phyloP scores from a whole-genome alignment of 805 yeast species.

The Tetrapisispora fleetii region DNA sequence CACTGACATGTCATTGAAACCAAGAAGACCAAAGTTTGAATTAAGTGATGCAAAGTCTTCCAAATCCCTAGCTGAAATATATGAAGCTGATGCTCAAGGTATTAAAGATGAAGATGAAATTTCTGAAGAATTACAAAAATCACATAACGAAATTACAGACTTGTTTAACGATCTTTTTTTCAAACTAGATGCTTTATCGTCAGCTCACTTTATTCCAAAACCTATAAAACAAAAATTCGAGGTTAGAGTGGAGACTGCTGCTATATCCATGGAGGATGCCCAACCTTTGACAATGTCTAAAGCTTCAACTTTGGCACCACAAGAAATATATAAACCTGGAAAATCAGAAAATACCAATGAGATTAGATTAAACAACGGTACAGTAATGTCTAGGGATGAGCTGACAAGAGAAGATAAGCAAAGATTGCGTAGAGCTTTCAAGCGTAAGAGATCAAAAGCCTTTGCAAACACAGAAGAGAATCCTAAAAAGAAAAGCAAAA shows the following conservation, averaged over 20 bases:
- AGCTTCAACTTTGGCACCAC: conserved; percentile 81
- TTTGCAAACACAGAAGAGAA: conserved; percentile 27
- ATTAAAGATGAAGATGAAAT: conserved; percentile 38
- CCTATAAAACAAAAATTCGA: conserved; percentile 74
- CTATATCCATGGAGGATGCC: conserved; percentile 90
- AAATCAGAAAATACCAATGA: conserved; percentile 44
- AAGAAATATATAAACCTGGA: conserved; percentile 64
- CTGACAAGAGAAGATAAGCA: conserved; percentile 76
- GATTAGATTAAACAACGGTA: conserved; percentile 65
- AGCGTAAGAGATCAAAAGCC: conserved; percentile 63
- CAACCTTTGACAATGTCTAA: conserved; percentile 78
- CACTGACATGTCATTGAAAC: conserved; percentile 52
- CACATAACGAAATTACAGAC: conserved; percentile 69
- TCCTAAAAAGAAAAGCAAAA: conserved; percentile 40
- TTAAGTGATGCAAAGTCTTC: conserved; percentile 75
- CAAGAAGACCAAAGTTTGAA: conserved; percentile 42
- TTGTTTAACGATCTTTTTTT: conserved; percentile 53
- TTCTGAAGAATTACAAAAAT: conserved; percentile 54
- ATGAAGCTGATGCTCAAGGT: conserved; percentile 76
- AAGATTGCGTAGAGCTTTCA: conserved; percentile 75
- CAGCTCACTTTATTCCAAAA: conserved; percentile 92
- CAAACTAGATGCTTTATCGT: conserved; percentile 77
- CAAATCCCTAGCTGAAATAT: conserved; percentile 82
- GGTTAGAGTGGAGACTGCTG: conserved; percentile 71
- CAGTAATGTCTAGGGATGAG: conserved; percentile 73